Evolutionary conservation across 129 eudicot species (phyloP), one percentile per base, ranked within the genome.

Genomic region (Tagetes erecta): DNA sequence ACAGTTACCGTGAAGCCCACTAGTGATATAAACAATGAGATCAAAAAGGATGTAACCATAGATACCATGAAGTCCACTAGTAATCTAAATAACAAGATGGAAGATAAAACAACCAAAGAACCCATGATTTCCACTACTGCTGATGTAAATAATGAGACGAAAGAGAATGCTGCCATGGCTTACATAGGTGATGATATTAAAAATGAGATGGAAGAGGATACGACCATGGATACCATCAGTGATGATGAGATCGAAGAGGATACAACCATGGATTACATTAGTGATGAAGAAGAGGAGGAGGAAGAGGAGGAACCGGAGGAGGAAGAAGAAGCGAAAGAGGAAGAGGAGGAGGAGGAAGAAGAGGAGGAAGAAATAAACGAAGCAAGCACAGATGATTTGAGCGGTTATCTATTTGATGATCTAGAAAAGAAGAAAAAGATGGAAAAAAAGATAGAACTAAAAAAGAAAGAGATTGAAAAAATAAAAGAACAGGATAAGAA

Each of bases 361-460:
- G 47, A 33, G 0, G 67, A 44, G 50, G 44, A 6, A 13, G 65
- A 64, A 31, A 55, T 49, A 31, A 68, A 67, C n/a, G 60, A 57
- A 27, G 67, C 9, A 41, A 30, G 2, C 9, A 14, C 44, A 3
- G 67, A 9, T 11, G 67, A 62, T 11, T n/a, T 36, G 5, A 55
- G 37, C 2, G 41, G 68, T 73, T 44, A 45, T 42, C 6, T 36
- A 55, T 34, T 46, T 59, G 68, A 45, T 42, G 77, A 73, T 31
- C 13, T 31, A 42, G 73, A 64, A 39, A 38, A 64, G 63, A 74
- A 46, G 63, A 64, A 47, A 51, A 57, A 63, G 30, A 72, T 35
- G 10, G 83, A 72, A 65, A 38, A 34, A 73, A 70, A 70, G 45
- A 64, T 64, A 31, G 71, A 70, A 36, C 44, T 39, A 35, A 41